Evolutionary conservation across 768 basidiomycete species (phyloP), one percentile per base, ranked within the genome.

Genomic region (Kwoniella dejecticola): DNA sequence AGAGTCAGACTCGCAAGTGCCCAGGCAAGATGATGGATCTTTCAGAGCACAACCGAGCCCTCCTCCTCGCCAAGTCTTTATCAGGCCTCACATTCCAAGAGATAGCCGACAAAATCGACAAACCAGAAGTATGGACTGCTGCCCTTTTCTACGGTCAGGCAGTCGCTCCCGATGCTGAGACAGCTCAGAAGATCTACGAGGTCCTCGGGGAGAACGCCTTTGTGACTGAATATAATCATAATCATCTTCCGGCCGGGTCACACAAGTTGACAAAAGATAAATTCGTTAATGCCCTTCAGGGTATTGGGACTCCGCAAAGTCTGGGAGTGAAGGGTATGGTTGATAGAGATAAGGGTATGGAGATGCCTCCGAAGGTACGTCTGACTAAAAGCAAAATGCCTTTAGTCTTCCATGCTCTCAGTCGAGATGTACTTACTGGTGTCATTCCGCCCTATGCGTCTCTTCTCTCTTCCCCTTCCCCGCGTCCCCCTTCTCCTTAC

Each of bases 101-200:
- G 49, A 74, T 77, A 40, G 62, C 75, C 12, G 38, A 63, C 17
- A 36, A 63, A 29, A 52, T 77, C 46, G 48, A 63, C 8, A 69
- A 68, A 49, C 75, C 75, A n/a, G 75, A 77, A 66, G 75, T 77
- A 26, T 77, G 73, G 72, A 73, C 73, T 15, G 69, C 75, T 6
- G 72, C 75, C n/a, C 47, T 77, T 10, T 77, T 77, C 58, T 74
- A 74, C 53, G 75, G 75, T 24, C 71, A 72, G 31, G 73, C 72
- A 24, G 52, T 52, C 2, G 53, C 60, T 45, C 33, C 7, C 7
- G 68, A 72, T 31, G 63, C 64, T 5, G 33, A 27, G 13, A 72
- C 71, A 0, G 68, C 71, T 10, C 17, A 57, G 26, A 59, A 55
- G 11, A 50, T 72, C 15, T 50, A 63, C 29, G 58, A 64, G n/a